A percentile compares a stretch with the other conserved stretches of the same genome.
Conservation (phyloP, 768 basidiomycete genomes). For the Leccinum subgranulosum region DNA sequence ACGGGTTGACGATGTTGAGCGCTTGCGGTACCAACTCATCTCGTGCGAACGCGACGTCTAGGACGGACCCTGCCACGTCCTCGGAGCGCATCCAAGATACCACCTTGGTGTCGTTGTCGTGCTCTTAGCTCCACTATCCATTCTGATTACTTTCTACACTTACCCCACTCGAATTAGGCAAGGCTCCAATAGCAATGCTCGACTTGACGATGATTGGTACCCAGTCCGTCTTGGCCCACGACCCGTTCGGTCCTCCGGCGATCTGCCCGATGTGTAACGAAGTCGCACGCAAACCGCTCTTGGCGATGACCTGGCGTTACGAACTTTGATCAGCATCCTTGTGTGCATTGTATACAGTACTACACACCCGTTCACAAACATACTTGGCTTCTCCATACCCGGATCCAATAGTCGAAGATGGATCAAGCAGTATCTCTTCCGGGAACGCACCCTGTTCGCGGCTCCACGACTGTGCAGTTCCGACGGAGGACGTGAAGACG, state of each 20-base stretch:
- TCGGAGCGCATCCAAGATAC: conserved; percentile 39
- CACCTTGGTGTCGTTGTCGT: conserved; percentile 3
- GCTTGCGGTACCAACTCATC: conserved; percentile 13
- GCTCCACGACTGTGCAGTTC: conserved; percentile 22
- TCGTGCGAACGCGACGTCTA: conserved; percentile 32
- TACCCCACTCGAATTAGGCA: conserved; percentile 33
- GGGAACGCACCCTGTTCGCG: conserved; percentile 14
- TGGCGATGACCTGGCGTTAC: conserved; percentile 20
- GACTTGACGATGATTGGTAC: conserved; percentile 35
- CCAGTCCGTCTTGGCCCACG: conserved; percentile 36
- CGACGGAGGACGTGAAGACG: conserved; percentile 27
- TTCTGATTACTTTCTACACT: conserved; percentile 8
- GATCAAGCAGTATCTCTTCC: conserved; percentile 33
- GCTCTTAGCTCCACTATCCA: not conserved
- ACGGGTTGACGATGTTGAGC: conserved; percentile 39
- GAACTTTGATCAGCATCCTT: not conserved
- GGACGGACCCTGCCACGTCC: conserved; percentile 31
- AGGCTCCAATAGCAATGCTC: conserved; percentile 26
- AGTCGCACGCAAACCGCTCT: conserved; percentile 22
- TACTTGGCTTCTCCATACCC: conserved; percentile 40
- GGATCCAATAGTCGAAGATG: conserved; percentile 26
- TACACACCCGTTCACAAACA: conserved; percentile 33
- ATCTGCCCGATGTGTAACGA: conserved; percentile 35
- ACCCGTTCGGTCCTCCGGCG: conserved; percentile 31
- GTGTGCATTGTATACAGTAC: conserved; percentile 6